Conservation (phyloP, 768 basidiomycete species). For the Tylopilus rubrobrunneus region DNA sequence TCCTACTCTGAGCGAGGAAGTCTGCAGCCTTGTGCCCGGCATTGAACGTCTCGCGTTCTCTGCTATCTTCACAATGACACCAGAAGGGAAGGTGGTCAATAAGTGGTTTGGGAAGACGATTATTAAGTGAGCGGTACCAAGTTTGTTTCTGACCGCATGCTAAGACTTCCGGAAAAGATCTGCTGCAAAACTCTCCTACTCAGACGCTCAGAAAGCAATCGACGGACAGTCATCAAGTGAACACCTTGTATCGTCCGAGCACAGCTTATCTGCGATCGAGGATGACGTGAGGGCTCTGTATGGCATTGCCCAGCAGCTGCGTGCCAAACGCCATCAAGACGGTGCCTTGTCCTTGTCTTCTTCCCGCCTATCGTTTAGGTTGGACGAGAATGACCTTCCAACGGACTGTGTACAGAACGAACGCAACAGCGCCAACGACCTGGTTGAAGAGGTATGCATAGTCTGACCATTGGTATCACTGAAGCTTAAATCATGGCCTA, state of each 20-base stretch:
- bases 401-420: constrained; percentile 69
- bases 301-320: constrained; percentile 67
- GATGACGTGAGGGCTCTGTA: constrained; percentile 72
- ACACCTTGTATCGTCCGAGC: constrained; percentile 52
- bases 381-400: constrained; percentile 79
- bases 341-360: constrained; percentile 75
- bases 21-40: constrained; percentile 88
- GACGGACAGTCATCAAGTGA: constrained; percentile 61
- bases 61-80: constrained; percentile 78
- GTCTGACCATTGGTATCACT: background rate
- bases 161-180: constrained; percentile 50
- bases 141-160: background rate
- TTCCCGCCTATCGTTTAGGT: constrained; percentile 65
- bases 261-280: constrained; percentile 58
- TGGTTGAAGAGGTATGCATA: constrained; percentile 81
- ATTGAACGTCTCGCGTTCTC: constrained; percentile 91
- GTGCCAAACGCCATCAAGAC: constrained; percentile 67
- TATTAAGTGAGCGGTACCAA: constrained; percentile 60
- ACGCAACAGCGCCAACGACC: constrained; percentile 64
- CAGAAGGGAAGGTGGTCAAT: constrained; percentile 76
- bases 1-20: constrained; percentile 84
- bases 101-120: constrained; percentile 95
- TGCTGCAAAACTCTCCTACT: constrained; percentile 79
- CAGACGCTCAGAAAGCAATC: constrained; percentile 77
- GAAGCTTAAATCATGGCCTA: constrained; percentile 28